Base-by-base conservation (phyloP, 345 rosid species). In the Viola odorata region DNA sequence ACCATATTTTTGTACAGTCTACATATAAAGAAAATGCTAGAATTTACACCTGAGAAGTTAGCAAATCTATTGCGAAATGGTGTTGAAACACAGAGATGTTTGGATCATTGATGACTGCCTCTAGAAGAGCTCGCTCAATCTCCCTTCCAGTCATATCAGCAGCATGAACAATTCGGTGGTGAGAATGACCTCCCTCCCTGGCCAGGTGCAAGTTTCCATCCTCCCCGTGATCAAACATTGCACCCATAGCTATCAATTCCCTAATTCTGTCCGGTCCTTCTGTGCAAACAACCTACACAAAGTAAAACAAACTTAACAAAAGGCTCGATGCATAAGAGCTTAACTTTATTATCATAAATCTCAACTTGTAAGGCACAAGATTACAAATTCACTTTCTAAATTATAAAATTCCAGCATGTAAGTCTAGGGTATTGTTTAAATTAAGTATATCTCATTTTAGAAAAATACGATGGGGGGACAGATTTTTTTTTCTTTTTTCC, bases 131-230 rank as follows among this genome's bases (percentile, higher is more conserved):
- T 65, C 99, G 81, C 72, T 90, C 97, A 32, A 94, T 94, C 84
- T 94, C 97, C 74, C 89, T 81, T 70, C 99, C 99, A 36, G 99
- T 94, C 95, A 90, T 86, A 77, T 94, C 99, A 58, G 99, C 96
- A 41, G 99, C 91, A 68, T 94, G 97, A 63, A 94, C 97, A 57
- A 90, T 90, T 73, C 99, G 77, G 73, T 5, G 83, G 75, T 94
- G 97, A 45, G 99, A 94, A 71, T 94, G 99, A 45, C 97, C 97
- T 61, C 99, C 99, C 64, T 90, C 97, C 76, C 99, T 87, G 37
- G 99, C 97, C 41, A 94, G 80, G 72, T 86, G 95, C 84, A 94
- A 80, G 84, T 94, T 90, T 45, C 99, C 97, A 58, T 94, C 96
- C 82, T 88, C 96, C 3, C 89, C 87, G 51, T 85, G 89, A 74